These are phyloP conservation scores for Fonsecaea multimorphosa DNA, from an alignment of 2,329 filamentous ascomycete genomes.

Conservation along the genomic window DNA sequence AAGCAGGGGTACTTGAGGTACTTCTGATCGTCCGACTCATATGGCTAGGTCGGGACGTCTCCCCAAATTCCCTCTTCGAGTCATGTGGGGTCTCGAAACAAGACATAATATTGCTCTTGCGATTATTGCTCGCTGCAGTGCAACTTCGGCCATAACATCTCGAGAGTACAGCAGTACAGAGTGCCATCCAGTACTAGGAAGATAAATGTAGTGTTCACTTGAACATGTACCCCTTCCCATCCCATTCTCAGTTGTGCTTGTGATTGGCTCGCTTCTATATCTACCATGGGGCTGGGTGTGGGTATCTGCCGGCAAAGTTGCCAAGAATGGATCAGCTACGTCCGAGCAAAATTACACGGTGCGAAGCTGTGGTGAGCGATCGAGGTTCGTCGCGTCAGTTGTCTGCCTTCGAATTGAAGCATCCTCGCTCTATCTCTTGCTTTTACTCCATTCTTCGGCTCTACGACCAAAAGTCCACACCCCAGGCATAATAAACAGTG, in stretches of 20 bases:
- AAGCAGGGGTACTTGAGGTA: too few relatives aligned
- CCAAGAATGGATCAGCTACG: background rate
- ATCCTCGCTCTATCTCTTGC: background rate
- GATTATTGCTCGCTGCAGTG: too few relatives aligned
- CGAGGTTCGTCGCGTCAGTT: conserved; percentile 8
- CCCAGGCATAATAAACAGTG: too few relatives aligned
- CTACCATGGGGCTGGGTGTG: background rate
- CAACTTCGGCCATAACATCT: too few relatives aligned
- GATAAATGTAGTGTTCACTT: background rate
- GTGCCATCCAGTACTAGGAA: background rate
- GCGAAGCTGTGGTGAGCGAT: background rate
- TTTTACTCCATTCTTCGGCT: background rate
- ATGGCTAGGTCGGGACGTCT: too few relatives aligned
- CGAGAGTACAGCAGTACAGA: too few relatives aligned
- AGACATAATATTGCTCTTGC: too few relatives aligned
- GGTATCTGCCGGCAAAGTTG: background rate
- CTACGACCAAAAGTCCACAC: background rate
- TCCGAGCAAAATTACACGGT: background rate
- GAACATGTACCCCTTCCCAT: background rate
- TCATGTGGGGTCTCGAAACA: too few relatives aligned
- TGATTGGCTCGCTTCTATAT: background rate
- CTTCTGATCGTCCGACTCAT: too few relatives aligned
- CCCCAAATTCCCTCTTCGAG: too few relatives aligned
- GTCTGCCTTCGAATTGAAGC: conserved; percentile 1
- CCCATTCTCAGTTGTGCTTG: background rate